These are phyloP conservation scores for Fomitopsis betulina DNA, from an alignment of 1,284 basidiomycete species.

Conservation along the genomic window DNA sequence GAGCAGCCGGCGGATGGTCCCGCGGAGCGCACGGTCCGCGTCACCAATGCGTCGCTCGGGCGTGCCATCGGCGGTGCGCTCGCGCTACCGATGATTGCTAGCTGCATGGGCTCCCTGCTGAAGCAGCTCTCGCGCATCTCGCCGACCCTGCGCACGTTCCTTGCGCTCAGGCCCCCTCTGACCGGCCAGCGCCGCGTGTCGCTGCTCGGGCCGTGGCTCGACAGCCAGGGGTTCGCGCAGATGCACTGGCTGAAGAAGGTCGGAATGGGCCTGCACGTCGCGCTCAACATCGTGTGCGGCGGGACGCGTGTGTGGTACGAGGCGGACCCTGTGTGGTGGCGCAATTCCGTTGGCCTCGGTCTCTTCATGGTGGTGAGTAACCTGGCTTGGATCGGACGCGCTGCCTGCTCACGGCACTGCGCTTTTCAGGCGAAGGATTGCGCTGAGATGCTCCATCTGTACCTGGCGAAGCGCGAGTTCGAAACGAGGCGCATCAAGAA, in stretches of 20 bases:
- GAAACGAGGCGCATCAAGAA: constrained; percentile 62
- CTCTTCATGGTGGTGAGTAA: constrained; percentile 57
- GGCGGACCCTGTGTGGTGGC: constrained; percentile 77
- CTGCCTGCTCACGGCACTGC: not conserved
- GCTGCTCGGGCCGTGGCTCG: constrained; percentile 12
- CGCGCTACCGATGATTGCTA: constrained; percentile 59
- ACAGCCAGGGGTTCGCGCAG: constrained; percentile 3
- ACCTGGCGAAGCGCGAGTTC: constrained; percentile 63
- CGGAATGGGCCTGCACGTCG: constrained; percentile 30
- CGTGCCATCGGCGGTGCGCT: constrained; percentile 62
- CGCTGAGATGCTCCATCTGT: constrained; percentile 59
- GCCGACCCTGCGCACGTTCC: constrained; percentile 42
- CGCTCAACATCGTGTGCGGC: constrained; percentile 44
- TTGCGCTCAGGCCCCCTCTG: constrained; percentile 45
- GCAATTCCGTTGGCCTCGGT: constrained; percentile 66
- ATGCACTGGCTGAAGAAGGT: constrained; percentile 15
- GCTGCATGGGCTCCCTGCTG: constrained; percentile 56
- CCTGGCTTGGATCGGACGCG: not conserved
- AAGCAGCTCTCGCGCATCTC: constrained; percentile 48
- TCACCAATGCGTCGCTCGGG: constrained; percentile 55
- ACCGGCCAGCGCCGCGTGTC: not conserved
- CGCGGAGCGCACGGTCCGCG: constrained; percentile 51
- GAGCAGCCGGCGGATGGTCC: constrained; percentile 31
- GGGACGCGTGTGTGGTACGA: constrained; percentile 58
- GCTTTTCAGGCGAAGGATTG: constrained; percentile 57